Evolutionary conservation across 177 flowering plant genomes (phyloP).

Genomic region (Vitis hybrid): DNA sequence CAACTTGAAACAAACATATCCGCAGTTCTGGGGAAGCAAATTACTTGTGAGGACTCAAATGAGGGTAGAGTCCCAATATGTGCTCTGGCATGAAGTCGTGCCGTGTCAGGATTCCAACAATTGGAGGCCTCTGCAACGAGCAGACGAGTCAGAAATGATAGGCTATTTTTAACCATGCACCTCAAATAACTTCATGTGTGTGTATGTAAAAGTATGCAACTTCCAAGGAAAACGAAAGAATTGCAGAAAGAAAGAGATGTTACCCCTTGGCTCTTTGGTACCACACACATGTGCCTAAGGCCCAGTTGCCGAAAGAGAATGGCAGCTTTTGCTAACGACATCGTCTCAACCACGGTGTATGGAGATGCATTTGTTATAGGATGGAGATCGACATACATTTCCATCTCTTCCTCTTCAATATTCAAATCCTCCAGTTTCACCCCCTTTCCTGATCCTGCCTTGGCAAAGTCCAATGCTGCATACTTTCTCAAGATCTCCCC

Average conservation of each 20-base stretch:
- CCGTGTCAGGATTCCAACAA: slow-evolving; percentile 35
- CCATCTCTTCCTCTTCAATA: slow-evolving; percentile 37
- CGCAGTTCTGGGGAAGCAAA: no score
- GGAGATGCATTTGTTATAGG: slow-evolving; percentile 43
- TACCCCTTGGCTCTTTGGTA: slow-evolving; percentile 42
- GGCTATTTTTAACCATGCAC: no score
- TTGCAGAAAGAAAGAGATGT: background rate
- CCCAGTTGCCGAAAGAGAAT: slow-evolving; percentile 39
- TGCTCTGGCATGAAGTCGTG: slow-evolving; percentile 45
- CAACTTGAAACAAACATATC: no score
- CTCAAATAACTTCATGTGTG: no score
- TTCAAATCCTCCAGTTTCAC: slow-evolving; percentile 31
- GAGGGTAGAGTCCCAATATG: slow-evolving; percentile 28
- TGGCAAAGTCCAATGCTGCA: slow-evolving; percentile 31
- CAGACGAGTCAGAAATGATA: no score
- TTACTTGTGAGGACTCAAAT: no score
- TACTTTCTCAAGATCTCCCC: slow-evolving; percentile 16
- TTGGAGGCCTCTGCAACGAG: slow-evolving; percentile 32
- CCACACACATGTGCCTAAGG: slow-evolving; percentile 43
- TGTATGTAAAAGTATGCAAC: no score
- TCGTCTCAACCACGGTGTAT: slow-evolving; percentile 43
- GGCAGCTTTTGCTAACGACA: slow-evolving; percentile 48
- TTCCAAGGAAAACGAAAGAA: background rate
- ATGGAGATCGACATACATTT: slow-evolving; percentile 44
- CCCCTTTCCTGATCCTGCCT: slow-evolving; percentile 40